Evolutionary conservation across 805 yeast genomes (phyloP).

Genomic region (Priceomyces medius): DNA sequence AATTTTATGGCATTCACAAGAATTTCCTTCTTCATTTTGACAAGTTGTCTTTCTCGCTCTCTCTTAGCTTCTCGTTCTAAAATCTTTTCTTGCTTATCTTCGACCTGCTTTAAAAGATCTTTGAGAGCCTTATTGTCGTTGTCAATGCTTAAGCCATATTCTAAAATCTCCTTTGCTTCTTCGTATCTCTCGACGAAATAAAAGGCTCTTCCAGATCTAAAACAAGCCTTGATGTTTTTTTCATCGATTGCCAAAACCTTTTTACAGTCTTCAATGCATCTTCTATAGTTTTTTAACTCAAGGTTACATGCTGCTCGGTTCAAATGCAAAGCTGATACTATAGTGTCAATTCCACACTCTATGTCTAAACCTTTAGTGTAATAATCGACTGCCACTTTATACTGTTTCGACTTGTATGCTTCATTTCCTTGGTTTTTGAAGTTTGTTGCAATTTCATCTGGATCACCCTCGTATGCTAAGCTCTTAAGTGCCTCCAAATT

Average conservation of each 20-base stretch:
- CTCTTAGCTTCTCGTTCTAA: constrained; percentile 29
- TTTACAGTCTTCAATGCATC: constrained; percentile 83
- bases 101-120: constrained; percentile 42
- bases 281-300: constrained; percentile 79
- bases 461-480: constrained; percentile 92
- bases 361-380: constrained; percentile 81
- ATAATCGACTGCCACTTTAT: constrained; percentile 69
- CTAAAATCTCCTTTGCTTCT: constrained; percentile 67
- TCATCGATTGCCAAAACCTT: constrained; percentile 65
- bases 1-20: constrained; percentile 59
- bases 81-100: constrained; percentile 32
- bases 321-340: constrained; percentile 63
- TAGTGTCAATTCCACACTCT: constrained; percentile 52
- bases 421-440: constrained; percentile 95
- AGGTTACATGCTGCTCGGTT: constrained; percentile 93
- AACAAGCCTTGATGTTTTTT: constrained; percentile 78
- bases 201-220: constrained; percentile 80
- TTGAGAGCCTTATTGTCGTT: constrained; percentile 56
- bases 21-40: constrained; percentile 40
- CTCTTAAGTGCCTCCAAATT: constrained; percentile 87
- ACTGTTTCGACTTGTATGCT: constrained; percentile 68
- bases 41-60: constrained; percentile 40
- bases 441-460: constrained; percentile 84
- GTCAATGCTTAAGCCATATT: constrained; percentile 65
- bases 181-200: constrained; percentile 62